Conservation (phyloP, 257 asterid species). For the Mentha longifolia region DNA sequence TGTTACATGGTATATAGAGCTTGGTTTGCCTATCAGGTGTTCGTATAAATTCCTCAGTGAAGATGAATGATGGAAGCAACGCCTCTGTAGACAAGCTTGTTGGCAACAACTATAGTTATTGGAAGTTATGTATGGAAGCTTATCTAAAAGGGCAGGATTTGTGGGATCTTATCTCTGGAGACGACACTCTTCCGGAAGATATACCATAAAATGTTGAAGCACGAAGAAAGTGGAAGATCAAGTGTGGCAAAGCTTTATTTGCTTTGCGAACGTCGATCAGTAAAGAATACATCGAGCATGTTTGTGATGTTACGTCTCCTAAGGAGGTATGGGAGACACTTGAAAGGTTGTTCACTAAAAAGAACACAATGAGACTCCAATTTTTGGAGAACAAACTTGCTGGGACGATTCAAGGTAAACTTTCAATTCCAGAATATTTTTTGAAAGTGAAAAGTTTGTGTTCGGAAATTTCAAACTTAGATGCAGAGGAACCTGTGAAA, state of each 20-base stretch:
- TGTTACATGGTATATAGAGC: conserved; percentile 22
- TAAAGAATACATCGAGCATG: conserved; percentile 23
- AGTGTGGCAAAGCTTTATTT: conserved; percentile 35
- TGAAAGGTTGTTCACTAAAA: conserved; percentile 9
- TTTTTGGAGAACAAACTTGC: conserved; percentile 5
- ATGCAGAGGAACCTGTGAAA: not conserved
- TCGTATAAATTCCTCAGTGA: conserved; percentile 13
- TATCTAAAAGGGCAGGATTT: conserved; percentile 25
- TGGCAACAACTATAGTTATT: conserved; percentile 1
- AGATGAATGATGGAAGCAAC: conserved; percentile 16
- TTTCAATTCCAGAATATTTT: not conserved
- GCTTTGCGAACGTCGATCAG: conserved; percentile 26
- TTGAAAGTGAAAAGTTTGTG: not conserved
- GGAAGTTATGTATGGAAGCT: conserved; percentile 25
- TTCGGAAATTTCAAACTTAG: not conserved
- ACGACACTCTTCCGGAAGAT: conserved; percentile 12
- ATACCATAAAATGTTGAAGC: not conserved
- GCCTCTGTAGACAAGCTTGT: conserved; percentile 10
- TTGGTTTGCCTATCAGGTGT: conserved; percentile 11
- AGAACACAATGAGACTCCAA: conserved; percentile 22
- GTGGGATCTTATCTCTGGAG: conserved; percentile 20
- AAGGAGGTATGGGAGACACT: conserved; percentile 35
- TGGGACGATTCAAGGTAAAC: not conserved
- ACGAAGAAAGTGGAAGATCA: conserved; percentile 29
- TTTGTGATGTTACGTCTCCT: conserved; percentile 20